Evolutionary conservation across 257 asterid species (phyloP), one percentile per base, ranked within the genome.

Genomic region (Haberlea rhodopensis): DNA sequence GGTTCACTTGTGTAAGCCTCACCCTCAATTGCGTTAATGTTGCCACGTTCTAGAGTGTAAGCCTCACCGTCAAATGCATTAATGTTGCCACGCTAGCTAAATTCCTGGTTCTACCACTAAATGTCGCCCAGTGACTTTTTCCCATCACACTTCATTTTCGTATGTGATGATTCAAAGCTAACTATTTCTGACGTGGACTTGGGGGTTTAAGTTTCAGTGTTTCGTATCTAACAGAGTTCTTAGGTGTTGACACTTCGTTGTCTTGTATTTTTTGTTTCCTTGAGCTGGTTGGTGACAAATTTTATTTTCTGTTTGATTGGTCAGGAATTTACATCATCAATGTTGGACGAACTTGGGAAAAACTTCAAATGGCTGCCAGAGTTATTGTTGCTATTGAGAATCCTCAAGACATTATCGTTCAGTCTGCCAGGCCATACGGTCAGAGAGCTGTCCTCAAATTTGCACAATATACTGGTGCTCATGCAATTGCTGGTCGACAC

Each of bases 401-500:
- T 25, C 82, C 85, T 2, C 82, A 73, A 5, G 85, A 80, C 62
- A 80, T 80, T 32, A 80, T 80, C 49, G 82, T 80, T 20, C 85
- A 80, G 57, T 80, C 85, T 22, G 84, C 84, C 11, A 69, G 81
- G 8, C 84, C 84, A 1, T 79, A 79, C 52, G 84, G 84, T 65
- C 80, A 79, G 77, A 76, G 84, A 25, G 85, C 85, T 6, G 82
- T 80, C 19, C 43, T 80, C 68, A 80, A 76, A 49, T 80, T 80
- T 71, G 85, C 85, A 4, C 82, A 80, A 23, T 73, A 80, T 21
- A 79, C 84, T 4, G 77, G 84, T 5, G 53, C 67, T 2, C 59
- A 76, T 26, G 85, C 85, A 0, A 80, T 76, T 60, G 85, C 82
- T 1, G 85, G 80, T n/a, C 72, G 82, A 26, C 85, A 80, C 71